A percentile compares a stretch with the other conserved stretches of the same genome.
phyloP scores from a whole-genome alignment of 106 monocot genomes.

The Hemerocallis citrina region DNA sequence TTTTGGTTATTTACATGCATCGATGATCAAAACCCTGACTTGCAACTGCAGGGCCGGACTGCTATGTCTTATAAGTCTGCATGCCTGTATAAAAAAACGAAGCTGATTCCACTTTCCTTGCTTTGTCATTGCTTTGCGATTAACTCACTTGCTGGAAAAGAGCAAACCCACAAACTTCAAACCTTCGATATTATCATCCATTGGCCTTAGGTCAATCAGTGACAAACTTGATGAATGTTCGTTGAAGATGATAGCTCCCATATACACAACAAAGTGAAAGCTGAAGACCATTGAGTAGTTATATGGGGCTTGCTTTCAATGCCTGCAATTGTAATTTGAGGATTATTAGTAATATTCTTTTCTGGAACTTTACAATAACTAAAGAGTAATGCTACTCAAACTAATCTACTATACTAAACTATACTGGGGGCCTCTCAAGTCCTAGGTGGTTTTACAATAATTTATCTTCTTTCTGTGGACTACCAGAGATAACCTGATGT shows the following conservation, averaged over 20 bases:
- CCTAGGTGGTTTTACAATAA: not conserved
- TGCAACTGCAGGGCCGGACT: not conserved
- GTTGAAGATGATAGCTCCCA: not conserved
- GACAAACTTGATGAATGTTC: not conserved
- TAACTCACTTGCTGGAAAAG: not conserved
- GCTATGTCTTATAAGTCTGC: not conserved
- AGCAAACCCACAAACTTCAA: not conserved
- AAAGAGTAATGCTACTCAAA: too few species aligned
- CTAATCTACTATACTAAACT: too few species aligned
- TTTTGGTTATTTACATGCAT: not conserved
- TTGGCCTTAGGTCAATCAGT: not conserved
- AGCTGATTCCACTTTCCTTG: not conserved
- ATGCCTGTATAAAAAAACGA: not conserved
- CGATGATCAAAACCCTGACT: not conserved
- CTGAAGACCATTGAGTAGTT: slow-evolving; percentile 1
- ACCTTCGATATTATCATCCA: not conserved
- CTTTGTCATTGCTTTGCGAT: not conserved
- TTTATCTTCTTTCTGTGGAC: not conserved
- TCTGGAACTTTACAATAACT: too few species aligned
- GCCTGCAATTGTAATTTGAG: slow-evolving; percentile 26
- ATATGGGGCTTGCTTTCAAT: slow-evolving; percentile 60
- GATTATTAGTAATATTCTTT: too few species aligned
- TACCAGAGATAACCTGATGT: not conserved
- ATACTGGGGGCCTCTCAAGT: too few species aligned
- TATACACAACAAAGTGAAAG: not conserved